Evolutionary conservation across 805 yeast genomes (phyloP).

Genomic region (Suhomyces faveliae): DNA sequence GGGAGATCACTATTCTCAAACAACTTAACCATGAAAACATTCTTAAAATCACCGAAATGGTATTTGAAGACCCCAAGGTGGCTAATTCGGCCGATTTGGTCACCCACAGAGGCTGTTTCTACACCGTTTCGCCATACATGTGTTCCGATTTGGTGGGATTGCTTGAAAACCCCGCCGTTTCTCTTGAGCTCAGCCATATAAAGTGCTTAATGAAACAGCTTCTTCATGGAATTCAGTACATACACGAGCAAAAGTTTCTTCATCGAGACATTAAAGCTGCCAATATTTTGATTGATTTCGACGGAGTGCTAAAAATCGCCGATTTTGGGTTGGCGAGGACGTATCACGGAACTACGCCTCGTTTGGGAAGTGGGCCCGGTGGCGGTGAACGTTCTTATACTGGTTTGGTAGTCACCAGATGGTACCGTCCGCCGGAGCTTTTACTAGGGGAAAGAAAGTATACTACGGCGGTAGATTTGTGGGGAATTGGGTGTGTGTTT

Average conservation of each 20-base stretch:
- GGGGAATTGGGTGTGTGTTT: conserved; percentile 97
- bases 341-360: conserved; percentile 63
- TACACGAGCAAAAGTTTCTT: conserved; percentile 58
- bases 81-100: conserved; percentile 32
- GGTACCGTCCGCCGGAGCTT: conserved; percentile 97
- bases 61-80: conserved; percentile 44
- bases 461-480: conserved; percentile 93
- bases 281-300: conserved; percentile 75
- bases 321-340: conserved; percentile 92
- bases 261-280: conserved; percentile 97
- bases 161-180: conserved; percentile 71
- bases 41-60: conserved; percentile 75
- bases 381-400: conserved; percentile 56
- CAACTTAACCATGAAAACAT: conserved; percentile 67
- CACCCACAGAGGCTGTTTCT: conserved; percentile 51
- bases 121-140: conserved; percentile 92
- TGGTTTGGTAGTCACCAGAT: conserved; percentile 83
- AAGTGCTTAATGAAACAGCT: conserved; percentile 82
- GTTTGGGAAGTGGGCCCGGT: conserved; percentile 51
- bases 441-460: conserved; percentile 81
- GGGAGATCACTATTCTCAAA: conserved; percentile 85
- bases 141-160: conserved; percentile 88
- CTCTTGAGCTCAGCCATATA: conserved; percentile 62
- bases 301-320: conserved; percentile 83
- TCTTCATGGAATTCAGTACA: conserved; percentile 73